These are phyloP conservation scores for Dactylellina parvicollis DNA, from an alignment of 2,329 filamentous ascomycete genomes.

Conservation along the genomic window DNA sequence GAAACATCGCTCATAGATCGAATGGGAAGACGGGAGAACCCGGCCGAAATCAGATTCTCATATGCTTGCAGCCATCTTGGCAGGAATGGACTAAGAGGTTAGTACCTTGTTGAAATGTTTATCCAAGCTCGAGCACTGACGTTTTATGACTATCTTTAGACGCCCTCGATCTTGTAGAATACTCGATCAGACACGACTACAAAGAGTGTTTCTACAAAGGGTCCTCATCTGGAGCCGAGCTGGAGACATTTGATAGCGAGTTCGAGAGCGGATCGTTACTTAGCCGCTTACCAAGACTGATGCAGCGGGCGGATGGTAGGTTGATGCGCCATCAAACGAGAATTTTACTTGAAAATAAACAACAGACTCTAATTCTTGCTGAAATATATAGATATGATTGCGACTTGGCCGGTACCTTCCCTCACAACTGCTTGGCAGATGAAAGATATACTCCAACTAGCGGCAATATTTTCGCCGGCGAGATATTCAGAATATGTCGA, in stretches of 20 bases:
- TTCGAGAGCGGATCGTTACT: constrained; percentile 47
- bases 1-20: constrained; percentile 47
- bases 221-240: constrained; percentile 32
- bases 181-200: constrained; percentile 48
- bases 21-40: constrained; percentile 41
- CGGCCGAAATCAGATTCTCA: constrained; percentile 42
- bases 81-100: constrained; percentile 44
- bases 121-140: not conserved
- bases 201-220: constrained; percentile 52
- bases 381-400: constrained; percentile 47
- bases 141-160: constrained; percentile 3
- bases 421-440: constrained; percentile 46
- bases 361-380: not conserved
- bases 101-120: constrained; percentile 1
- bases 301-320: constrained; percentile 51
- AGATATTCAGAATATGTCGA: constrained; percentile 42
- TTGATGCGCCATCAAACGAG: not conserved
- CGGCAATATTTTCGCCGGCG: constrained; percentile 35
- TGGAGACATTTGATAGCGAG: constrained; percentile 49
- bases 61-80: constrained; percentile 39
- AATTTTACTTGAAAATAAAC: no score
- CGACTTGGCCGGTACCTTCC: constrained; percentile 34
- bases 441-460: constrained; percentile 46
- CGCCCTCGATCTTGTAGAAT: constrained; percentile 45
- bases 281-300: constrained; percentile 38